Conservation (phyloP, 352 stramenopile genomes). For the Pythium aristosporum region DNA sequence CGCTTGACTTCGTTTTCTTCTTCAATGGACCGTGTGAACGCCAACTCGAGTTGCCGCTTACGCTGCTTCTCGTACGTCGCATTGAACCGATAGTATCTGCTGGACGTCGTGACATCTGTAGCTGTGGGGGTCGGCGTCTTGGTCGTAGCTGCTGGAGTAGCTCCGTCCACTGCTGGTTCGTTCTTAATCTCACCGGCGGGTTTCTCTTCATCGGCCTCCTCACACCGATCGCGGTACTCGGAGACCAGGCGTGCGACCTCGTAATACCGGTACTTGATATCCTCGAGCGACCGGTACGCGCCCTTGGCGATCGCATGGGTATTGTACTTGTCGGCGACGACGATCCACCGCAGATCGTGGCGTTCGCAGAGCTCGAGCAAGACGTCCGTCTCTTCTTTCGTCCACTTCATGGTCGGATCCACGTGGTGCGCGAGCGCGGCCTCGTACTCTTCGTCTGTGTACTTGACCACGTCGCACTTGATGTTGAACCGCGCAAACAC, state of each 20-base stretch:
- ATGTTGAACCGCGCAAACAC: constrained; percentile 73
- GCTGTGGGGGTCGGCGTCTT: not conserved
- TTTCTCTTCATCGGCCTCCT: not conserved
- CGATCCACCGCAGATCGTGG: constrained; percentile 67
- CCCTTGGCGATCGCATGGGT: constrained; percentile 36
- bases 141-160: not conserved
- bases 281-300: constrained; percentile 45
- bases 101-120: constrained; percentile 14
- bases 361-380: constrained; percentile 49
- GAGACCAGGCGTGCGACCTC: constrained; percentile 46
- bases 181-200: constrained; percentile 1
- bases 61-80: constrained; percentile 70
- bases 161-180: not conserved
- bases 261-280: constrained; percentile 78
- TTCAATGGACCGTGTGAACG: constrained; percentile 59
- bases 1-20: constrained; percentile 65
- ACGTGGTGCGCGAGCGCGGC: constrained; percentile 35
- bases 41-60: constrained; percentile 63
- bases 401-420: constrained; percentile 62
- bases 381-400: constrained; percentile 58
- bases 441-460: constrained; percentile 56
- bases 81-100: constrained; percentile 54
- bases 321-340: constrained; percentile 64
- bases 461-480: constrained; percentile 46
- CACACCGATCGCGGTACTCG: constrained; percentile 36